Base-by-base conservation (phyloP, 208 protist species). In the Sergeia podlipaevii region DNA sequence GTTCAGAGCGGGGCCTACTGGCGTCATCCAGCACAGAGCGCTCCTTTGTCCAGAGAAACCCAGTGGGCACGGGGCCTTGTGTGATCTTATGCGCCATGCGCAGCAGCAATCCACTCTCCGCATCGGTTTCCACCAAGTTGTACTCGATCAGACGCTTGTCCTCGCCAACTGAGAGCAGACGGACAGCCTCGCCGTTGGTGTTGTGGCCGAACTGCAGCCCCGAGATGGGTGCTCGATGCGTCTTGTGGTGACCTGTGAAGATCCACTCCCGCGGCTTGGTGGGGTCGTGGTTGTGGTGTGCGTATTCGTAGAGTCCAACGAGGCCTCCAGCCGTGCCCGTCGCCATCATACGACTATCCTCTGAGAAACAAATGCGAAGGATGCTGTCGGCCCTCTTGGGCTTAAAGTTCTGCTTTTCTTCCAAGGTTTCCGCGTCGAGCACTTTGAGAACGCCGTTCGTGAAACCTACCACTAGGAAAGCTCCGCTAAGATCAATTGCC, bases 81-180 rank as follows among this genome's bases (percentile, higher is more conserved):
- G 93, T 93, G 52, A 98, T 94, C 48, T 86, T 83, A 59, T 95
- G 82, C 7, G 85, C 83, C 1, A 65, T 80, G 18, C 84, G 74
- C 47, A 97, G 49, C 60, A 84, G 62, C 10, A 98, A 55, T 36
- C 96, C 96, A 11, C 53, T 82, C 55, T 90, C 78, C 7, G 94
- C 73, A 30, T 80, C 73, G 17, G 86, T 95, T 50, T 93, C 74
- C 11, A 82, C 61, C 23, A 98, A 50, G 65, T 98, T 91, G 67
- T 97, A 98, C 77, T 97, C 93, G 43, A 98, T 92, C 8, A 98
- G 66, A 6, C 79, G 62, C 62, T 95, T 86, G 68, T 98, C 96
- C 13, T 91, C 85, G 27, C 87, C 90, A 17, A 97, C 75, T n/a
- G 93, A 97, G 44, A 98, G 64, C 4, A 98, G 82, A 0, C 90